Evolutionary conservation across 2,329 filamentous ascomycete species (phyloP), one percentile per base, ranked within the genome.

Genomic region (Epicoccum sorghinum): DNA sequence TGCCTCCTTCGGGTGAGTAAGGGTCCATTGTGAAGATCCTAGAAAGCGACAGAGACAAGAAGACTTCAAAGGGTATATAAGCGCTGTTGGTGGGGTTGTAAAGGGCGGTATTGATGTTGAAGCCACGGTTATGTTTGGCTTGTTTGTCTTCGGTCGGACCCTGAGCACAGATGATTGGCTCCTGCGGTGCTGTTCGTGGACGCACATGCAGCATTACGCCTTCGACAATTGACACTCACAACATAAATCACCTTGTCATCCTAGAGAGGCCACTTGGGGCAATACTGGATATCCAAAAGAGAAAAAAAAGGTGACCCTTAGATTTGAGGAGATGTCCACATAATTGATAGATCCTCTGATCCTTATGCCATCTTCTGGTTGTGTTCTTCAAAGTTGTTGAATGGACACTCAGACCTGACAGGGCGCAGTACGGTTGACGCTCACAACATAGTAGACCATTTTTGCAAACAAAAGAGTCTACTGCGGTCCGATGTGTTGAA

Each of bases 1-100:
- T 74, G 83, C 83, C 83, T 76, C 84, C 84, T 76, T 87, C 85
- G 62, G 83, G 78, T 54, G 83, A 85, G 71, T 86, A 88, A 41
- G 85, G 85, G 75, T 88, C 85, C 65, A 69, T 78, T 30, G 13
- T 62, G 55, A 44, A 8, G n/a, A 33, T 30, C 7, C 36, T 29
- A 29, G 18, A 4, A 35, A 33, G 39, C 27, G 29, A 24, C 10
- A 33, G 23, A 32, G 7, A 45, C 43, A 44, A 33, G 38, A 18
- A 49, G 32, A 38, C 14, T 49, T 30, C 32, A 50, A 56, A 33
- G 37, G 43, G 14, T 55, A 47, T 40, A 14, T 8, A 39, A 10
- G 27, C 8, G 40, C 32, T 41, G 24, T 41, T 43, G 27, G 38
- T 47, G 38, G 42, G 38, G 42, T 54, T 44, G 46, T 36, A 52